Conservation (phyloP, 495 filamentous ascomycete genomes). For the Alectoria sarmentosa region DNA sequence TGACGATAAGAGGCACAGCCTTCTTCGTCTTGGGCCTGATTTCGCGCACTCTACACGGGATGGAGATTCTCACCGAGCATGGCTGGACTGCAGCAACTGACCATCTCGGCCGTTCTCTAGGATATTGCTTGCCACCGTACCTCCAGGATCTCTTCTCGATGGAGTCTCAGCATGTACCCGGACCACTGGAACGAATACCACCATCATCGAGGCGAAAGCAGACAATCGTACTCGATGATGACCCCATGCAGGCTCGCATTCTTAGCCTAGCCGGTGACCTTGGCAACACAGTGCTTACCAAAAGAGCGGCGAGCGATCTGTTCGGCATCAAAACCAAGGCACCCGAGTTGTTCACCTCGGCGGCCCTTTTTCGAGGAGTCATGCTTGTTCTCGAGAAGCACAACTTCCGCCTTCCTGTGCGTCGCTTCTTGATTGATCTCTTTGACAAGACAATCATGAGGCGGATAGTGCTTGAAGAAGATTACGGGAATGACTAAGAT, state of each 20-base stretch:
- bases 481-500: slow-evolving; percentile 36
- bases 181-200: slow-evolving; percentile 35
- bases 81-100: slow-evolving; percentile 93
- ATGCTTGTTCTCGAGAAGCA: slow-evolving; percentile 83
- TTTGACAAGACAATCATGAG: slow-evolving; percentile 87
- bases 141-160: slow-evolving; percentile 68
- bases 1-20: slow-evolving; percentile 89
- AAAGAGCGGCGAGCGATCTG: slow-evolving; percentile 67
- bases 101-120: slow-evolving; percentile 71
- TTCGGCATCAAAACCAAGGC: slow-evolving; percentile 60
- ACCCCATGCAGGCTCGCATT: slow-evolving; percentile 64
- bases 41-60: slow-evolving; percentile 83
- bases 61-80: slow-evolving; percentile 75
- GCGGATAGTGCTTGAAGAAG: slow-evolving; percentile 63
- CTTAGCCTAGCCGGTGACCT: slow-evolving; percentile 75
- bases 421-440: slow-evolving; percentile 83
- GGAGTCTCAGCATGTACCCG: slow-evolving; percentile 34
- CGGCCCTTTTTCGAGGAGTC: slow-evolving; percentile 72
- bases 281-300: slow-evolving; percentile 81
- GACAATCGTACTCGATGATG: slow-evolving; percentile 43
- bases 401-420: slow-evolving; percentile 75
- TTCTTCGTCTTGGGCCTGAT: slow-evolving; percentile 94
- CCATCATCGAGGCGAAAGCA: slow-evolving; percentile 38
- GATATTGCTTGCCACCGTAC: slow-evolving; percentile 75
- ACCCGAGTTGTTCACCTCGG: slow-evolving; percentile 64